A percentile compares a stretch with the other conserved stretches of the same genome.
Evolutionary conservation across 768 basidiomycete species (phyloP).

Genomic region (Rhizopogon vinicolor): DNA sequence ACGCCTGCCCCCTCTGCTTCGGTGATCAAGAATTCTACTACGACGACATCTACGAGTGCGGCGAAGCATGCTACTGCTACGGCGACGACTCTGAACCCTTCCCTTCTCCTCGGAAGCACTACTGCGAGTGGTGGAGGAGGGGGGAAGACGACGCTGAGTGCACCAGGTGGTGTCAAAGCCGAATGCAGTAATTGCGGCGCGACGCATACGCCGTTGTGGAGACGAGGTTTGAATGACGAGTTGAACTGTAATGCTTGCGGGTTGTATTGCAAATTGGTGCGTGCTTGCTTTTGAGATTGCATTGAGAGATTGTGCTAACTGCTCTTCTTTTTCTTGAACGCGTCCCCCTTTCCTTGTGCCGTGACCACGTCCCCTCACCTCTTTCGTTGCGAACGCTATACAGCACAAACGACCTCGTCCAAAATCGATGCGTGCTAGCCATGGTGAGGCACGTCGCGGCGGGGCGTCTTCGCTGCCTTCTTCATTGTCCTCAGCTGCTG

Average conservation of each 20-base stretch:
- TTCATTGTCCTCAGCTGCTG: neutral
- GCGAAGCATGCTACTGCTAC: constrained; percentile 50
- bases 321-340: too few relatives aligned
- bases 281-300: constrained; percentile 18
- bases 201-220: constrained; percentile 85
- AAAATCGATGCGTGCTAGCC: constrained; percentile 78
- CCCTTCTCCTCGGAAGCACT: constrained; percentile 28
- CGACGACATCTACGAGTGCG: too few relatives aligned
- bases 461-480: neutral
- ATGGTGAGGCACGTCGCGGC: constrained; percentile 58
- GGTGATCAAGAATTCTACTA: neutral
- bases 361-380: too few relatives aligned
- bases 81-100: constrained; percentile 50
- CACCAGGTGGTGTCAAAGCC: constrained; percentile 63
- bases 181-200: constrained; percentile 89
- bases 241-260: constrained; percentile 89
- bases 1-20: neutral
- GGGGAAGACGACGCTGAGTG: constrained; percentile 18
- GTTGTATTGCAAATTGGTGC: constrained; percentile 78
- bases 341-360: too few relatives aligned
- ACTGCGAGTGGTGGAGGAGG: constrained; percentile 11
- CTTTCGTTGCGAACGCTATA: neutral
- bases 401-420: constrained; percentile 87
- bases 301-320: constrained; percentile 1
- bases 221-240: constrained; percentile 83